These are phyloP conservation scores for Cynara cardunculus DNA, from an alignment of 129 eudicot genomes.

Conservation along the genomic window DNA sequence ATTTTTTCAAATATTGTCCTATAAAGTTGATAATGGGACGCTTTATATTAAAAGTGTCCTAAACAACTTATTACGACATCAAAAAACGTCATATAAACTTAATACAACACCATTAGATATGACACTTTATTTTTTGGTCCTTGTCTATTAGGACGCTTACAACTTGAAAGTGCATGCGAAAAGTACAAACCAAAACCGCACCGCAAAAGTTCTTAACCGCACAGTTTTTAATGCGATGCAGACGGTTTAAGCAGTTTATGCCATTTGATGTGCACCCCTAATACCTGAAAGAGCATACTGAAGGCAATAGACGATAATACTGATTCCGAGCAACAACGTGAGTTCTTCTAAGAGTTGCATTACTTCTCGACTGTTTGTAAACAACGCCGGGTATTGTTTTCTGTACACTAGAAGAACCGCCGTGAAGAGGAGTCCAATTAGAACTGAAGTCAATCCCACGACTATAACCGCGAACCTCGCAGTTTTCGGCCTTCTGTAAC, in stretches of 20 bases:
- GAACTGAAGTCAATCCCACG: constrained; percentile 23
- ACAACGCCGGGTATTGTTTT: constrained; percentile 28
- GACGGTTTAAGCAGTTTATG: not conserved
- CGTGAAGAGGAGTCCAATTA: constrained; percentile 25
- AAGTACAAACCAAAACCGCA: too few species aligned
- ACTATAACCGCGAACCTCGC: constrained; percentile 34
- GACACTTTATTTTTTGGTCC: too few species aligned
- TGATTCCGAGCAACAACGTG: constrained; percentile 33
- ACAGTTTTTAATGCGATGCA: not conserved
- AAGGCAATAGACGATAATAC: constrained; percentile 17
- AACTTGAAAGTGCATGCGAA: too few species aligned
- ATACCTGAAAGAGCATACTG: constrained; percentile 32
- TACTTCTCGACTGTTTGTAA: constrained; percentile 30
- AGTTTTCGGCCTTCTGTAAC: constrained; percentile 28
- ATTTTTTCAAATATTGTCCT: too few species aligned
- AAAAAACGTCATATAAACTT: too few species aligned
- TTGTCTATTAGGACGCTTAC: too few species aligned
- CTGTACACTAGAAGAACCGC: constrained; percentile 13
- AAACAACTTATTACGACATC: too few species aligned
- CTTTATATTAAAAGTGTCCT: too few species aligned
- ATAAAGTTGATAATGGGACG: too few species aligned
- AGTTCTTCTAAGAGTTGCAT: constrained; percentile 36
- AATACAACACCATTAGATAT: too few species aligned
- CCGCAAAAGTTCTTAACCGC: too few species aligned
- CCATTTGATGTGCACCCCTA: not conserved